Base-by-base conservation (phyloP, 2,329 filamentous ascomycete species). In the Didymella glomerata region DNA sequence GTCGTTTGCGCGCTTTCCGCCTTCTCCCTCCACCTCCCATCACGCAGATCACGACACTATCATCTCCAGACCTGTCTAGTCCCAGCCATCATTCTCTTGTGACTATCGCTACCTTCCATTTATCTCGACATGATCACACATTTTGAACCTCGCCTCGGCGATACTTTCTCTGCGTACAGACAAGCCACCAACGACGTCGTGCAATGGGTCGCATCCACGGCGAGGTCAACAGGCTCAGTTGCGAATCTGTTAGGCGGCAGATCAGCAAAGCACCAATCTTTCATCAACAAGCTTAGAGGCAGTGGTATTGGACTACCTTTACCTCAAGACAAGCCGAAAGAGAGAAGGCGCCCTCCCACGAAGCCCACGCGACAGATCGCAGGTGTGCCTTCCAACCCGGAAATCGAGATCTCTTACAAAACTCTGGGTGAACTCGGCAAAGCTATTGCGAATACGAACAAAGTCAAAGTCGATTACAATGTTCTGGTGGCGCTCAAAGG, bases 151-250 rank as follows among this genome's bases (percentile, higher is more conserved):
- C 30, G 54, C 2, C 40, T 67, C 2, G 48, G 53, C 45, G 40
- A 60, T 20, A 62, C 47, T 4, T 66, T 60, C 32, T 22, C 24
- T 8, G 40, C 48, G 11, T 66, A 67, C 40, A 54, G 47, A 20
- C 36, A 49, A n/a, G 56, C 57, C 5, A 64, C 59, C 11, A 30
- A 51, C 4, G 46, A 50, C 9, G 45, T 67, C 28, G 56, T 66
- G 7, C 54, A 64, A 28, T 67, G 63, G 65, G 40, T 67, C 6
- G 59, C 58, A 5, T 27, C 45, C 13, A 64, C 56, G 16, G 63
- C 65, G 14, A 38, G 65, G 24, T 22, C 28, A 14, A 61, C 56
- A 7, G 61, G 63, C 5, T 51, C 57, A 4, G 64, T 65, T 18
- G 50, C 50, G 18, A 40, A 54, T 13, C 2, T 62, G 1, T 62